Conservation (phyloP, 2,329 filamentous ascomycete species). For the Colletotrichum horii region DNA sequence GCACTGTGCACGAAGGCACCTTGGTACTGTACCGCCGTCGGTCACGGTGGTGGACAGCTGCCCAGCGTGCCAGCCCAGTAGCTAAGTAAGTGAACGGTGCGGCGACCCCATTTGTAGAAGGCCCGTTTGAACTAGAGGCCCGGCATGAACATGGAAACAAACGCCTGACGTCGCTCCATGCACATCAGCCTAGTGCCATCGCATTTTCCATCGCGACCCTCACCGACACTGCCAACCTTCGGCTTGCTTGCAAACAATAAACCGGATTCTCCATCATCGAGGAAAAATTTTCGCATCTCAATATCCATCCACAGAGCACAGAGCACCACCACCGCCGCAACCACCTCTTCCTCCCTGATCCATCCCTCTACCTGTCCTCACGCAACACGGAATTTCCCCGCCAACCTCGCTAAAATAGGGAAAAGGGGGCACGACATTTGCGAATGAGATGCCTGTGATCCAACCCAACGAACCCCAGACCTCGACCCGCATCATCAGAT, state of each 20-base stretch:
- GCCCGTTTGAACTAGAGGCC: conserved; percentile 1
- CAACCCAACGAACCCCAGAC: background rate
- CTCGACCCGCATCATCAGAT: background rate
- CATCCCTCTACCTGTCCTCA: background rate
- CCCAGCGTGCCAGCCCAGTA: background rate
- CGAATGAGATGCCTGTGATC: background rate
- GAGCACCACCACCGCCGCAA: background rate
- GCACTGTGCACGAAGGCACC: background rate
- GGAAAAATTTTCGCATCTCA: background rate
- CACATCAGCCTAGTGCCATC: background rate
- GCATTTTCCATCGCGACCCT: background rate
- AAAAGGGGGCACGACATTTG: background rate
- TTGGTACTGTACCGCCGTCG: background rate
- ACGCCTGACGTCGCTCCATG: background rate
- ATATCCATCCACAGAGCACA: background rate
- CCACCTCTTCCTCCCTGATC: background rate
- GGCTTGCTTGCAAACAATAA: background rate
- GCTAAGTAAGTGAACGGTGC: background rate
- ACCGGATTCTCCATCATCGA: background rate
- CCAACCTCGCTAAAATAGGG: background rate
- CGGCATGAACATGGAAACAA: conserved; percentile 2
- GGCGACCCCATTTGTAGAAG: conserved; percentile 20
- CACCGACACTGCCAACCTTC: background rate
- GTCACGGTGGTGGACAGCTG: background rate
- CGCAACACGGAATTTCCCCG: background rate